Conservation (phyloP, 768 basidiomycete species). For the Leccinum barrowsii region DNA sequence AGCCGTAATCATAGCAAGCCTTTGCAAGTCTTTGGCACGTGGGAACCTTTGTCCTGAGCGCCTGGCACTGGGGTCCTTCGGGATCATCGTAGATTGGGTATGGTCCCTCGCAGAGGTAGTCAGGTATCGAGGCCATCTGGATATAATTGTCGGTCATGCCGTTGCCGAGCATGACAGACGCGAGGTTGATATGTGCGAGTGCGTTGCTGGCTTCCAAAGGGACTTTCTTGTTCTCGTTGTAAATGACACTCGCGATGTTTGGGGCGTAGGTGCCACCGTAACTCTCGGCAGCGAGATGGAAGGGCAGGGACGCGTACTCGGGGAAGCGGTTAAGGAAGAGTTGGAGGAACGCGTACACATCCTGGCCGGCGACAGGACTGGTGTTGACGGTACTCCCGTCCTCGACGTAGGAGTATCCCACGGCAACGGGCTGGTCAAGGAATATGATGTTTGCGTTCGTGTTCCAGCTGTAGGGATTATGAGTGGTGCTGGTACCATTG, state of each 20-base stretch:
- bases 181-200: slow-evolving; percentile 73
- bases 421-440: slow-evolving; percentile 77
- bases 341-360: slow-evolving; percentile 83
- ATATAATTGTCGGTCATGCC: slow-evolving; percentile 80
- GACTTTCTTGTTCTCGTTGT: slow-evolving; percentile 69
- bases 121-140: slow-evolving; percentile 79
- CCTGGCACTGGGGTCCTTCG: slow-evolving; percentile 59
- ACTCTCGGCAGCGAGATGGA: slow-evolving; percentile 81
- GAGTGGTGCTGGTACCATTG: slow-evolving; percentile 63
- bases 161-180: slow-evolving; percentile 82
- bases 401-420: slow-evolving; percentile 85
- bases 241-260: slow-evolving; percentile 79
- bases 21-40: slow-evolving; percentile 73
- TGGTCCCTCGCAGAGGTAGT: slow-evolving; percentile 79
- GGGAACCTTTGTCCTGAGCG: slow-evolving; percentile 61
- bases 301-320: slow-evolving; percentile 62
- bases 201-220: slow-evolving; percentile 31
- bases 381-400: slow-evolving; percentile 72
- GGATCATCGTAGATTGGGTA: slow-evolving; percentile 78
- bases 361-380: slow-evolving; percentile 82
- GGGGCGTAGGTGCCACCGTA: slow-evolving; percentile 82
- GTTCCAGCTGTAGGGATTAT: slow-evolving; percentile 87
- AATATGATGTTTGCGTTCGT: slow-evolving; percentile 58
- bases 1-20: slow-evolving; percentile 61
- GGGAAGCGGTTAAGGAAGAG: slow-evolving; percentile 77